A percentile compares a stretch with the other conserved stretches of the same genome.
Evolutionary conservation across 2,329 filamentous ascomycete genomes (phyloP).

Genomic region (Corniculantispora saksenae): DNA sequence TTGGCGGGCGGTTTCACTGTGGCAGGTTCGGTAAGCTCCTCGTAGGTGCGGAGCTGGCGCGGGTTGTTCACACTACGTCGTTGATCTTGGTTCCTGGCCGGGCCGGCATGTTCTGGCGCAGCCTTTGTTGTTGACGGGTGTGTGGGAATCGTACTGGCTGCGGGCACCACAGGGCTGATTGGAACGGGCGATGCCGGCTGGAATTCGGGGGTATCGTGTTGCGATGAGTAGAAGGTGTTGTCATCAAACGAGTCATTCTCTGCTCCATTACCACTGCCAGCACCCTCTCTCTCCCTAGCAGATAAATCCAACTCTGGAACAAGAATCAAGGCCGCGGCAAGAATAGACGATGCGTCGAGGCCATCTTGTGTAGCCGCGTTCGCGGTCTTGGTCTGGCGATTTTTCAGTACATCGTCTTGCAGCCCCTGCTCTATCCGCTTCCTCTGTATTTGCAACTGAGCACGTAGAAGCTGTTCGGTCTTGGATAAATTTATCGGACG

Average conservation of each 20-base stretch:
- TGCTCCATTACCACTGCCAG: slow-evolving; percentile 56
- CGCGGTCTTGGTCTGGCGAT: slow-evolving; percentile 45
- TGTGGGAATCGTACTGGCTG: not conserved
- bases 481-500: slow-evolving; percentile 84
- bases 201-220: slow-evolving; percentile 73
- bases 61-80: slow-evolving; percentile 8
- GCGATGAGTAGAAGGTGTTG: slow-evolving; percentile 95
- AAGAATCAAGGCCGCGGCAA: slow-evolving; percentile 68
- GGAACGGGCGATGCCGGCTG: slow-evolving; percentile 48
- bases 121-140: not conserved
- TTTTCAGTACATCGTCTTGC: slow-evolving; percentile 74
- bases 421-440: slow-evolving; percentile 77
- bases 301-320: slow-evolving; percentile 69
- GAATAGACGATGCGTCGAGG: slow-evolving; percentile 71
- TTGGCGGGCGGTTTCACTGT: not conserved
- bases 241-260: slow-evolving; percentile 84
- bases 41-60: slow-evolving; percentile 13
- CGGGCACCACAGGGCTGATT: not conserved
- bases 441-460: slow-evolving; percentile 77
- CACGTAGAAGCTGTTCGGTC: slow-evolving; percentile 79
- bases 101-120: slow-evolving; percentile 18
- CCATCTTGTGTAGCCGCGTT: slow-evolving; percentile 60
- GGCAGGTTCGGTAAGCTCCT: slow-evolving; percentile 3
- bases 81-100: not conserved
- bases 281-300: slow-evolving; percentile 56